Evolutionary conservation across 257 asterid genomes (phyloP).

Genomic region (Anisodus acutangulus): DNA sequence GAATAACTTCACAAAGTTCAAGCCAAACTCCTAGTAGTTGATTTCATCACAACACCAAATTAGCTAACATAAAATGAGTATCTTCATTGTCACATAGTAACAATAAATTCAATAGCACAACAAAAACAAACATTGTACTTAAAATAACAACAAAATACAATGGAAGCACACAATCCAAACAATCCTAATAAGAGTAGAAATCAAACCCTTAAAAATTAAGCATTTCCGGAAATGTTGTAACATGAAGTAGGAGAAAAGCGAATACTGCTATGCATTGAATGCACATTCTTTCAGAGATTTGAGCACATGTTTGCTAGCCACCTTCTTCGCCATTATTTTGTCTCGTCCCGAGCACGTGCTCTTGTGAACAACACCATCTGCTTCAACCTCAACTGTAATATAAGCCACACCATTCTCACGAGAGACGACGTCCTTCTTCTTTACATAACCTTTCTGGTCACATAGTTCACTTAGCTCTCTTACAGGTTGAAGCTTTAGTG

Average conservation of each 20-base stretch:
- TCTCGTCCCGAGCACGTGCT: constrained; percentile 41
- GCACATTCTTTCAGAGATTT: constrained; percentile 41
- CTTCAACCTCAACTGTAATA: constrained; percentile 61
- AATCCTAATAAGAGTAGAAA: no score
- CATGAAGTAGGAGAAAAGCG: neutral
- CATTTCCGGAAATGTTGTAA: neutral
- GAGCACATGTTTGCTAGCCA: constrained; percentile 61
- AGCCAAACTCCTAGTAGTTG: no score
- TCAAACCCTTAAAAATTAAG: neutral
- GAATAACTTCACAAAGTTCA: no score
- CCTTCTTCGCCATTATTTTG: constrained; percentile 48
- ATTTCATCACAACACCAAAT: no score
- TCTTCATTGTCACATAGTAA: no score
- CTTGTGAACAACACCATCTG: constrained; percentile 48
- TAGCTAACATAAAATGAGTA: no score
- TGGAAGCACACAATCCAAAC: no score
- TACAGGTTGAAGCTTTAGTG: constrained; percentile 63
- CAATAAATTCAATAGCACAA: no score
- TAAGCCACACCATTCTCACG: constrained; percentile 40
- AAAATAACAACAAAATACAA: no score
- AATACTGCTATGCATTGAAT: neutral
- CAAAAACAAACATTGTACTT: no score
- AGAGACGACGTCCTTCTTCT: constrained; percentile 35
- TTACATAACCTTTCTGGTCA: constrained; percentile 45
- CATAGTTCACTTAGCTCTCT: constrained; percentile 70